phyloP scores from a whole-genome alignment of 495 filamentous ascomycete genomes.

The Acidomyces sp. region DNA sequence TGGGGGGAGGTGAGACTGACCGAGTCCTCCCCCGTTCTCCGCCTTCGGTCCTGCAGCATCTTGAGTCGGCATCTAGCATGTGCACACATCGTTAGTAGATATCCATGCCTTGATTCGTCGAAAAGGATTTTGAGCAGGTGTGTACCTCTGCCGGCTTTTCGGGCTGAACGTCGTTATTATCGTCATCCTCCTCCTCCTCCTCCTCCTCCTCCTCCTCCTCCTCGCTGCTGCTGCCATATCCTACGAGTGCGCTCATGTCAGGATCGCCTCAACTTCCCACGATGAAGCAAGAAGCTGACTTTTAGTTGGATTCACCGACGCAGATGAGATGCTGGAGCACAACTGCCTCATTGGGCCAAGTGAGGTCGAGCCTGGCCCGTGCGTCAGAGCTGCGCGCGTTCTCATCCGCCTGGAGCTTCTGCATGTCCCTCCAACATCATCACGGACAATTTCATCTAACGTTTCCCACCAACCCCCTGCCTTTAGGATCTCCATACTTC shows the following conservation, averaged over 20 bases:
- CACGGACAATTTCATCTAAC: no score
- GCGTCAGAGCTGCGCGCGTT: not conserved
- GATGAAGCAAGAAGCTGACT: no score
- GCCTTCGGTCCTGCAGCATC: not conserved
- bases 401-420: conserved; percentile 1
- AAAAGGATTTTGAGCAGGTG: not conserved
- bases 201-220: conserved; percentile 23
- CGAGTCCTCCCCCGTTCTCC: not conserved
- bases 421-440: no score
- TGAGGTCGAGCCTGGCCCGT: no score
- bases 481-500: no score
- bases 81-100: conserved; percentile 17
- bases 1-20: no score
- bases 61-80: conserved; percentile 15
- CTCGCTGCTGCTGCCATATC: conserved; percentile 59
- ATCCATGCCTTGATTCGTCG: conserved; percentile 16
- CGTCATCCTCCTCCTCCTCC: conserved; percentile 30
- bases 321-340: no score
- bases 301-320: no score
- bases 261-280: no score
- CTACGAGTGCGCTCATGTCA: conserved; percentile 54
- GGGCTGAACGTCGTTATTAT: conserved; percentile 23
- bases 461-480: no score
- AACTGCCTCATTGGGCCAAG: no score
- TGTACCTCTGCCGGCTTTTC: conserved; percentile 21